A percentile compares a stretch with the other conserved stretches of the same genome.
Conservation (phyloP, 1,284 basidiomycete genomes). For the Papiliotrema terrestris region DNA sequence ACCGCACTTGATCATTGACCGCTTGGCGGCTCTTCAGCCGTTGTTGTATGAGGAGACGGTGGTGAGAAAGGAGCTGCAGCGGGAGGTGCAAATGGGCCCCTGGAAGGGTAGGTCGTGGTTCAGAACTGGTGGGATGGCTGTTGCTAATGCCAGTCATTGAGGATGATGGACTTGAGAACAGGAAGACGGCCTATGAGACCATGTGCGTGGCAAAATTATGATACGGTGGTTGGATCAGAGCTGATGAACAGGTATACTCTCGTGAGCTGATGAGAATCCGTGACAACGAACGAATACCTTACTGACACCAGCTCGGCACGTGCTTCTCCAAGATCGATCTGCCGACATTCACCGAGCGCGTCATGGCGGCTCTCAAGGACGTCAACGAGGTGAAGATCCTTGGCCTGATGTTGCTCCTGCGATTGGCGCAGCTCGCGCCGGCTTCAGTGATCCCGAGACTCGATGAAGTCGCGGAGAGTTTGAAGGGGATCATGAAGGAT, state of each 20-base stretch:
- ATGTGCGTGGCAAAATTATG: constrained; percentile 56
- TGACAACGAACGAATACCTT: no score
- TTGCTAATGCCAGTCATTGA: constrained; percentile 27
- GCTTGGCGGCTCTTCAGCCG: constrained; percentile 72
- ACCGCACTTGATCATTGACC: constrained; percentile 82
- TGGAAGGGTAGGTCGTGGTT: constrained; percentile 66
- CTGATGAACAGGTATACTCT: constrained; percentile 59
- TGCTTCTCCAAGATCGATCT: constrained; percentile 81
- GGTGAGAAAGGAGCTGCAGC: constrained; percentile 75
- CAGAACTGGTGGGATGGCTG: not conserved
- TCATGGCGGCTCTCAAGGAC: constrained; percentile 80
- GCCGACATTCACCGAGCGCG: constrained; percentile 74
- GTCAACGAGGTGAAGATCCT: constrained; percentile 97
- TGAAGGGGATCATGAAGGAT: constrained; percentile 89
- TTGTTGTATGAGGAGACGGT: constrained; percentile 80
- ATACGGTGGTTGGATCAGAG: not conserved
- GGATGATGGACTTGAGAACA: constrained; percentile 49
- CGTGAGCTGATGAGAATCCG: constrained; percentile 52
- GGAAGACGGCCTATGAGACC: constrained; percentile 95
- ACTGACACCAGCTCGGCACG: constrained; percentile 50
- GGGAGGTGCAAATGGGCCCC: constrained; percentile 95
- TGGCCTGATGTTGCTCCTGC: constrained; percentile 90
- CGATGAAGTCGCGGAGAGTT: constrained; percentile 75
- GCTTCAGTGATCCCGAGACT: constrained; percentile 76
- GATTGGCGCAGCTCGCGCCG: constrained; percentile 79